Base-by-base conservation (phyloP, 306 rosid species). In the Arachis stenosperma region DNA sequence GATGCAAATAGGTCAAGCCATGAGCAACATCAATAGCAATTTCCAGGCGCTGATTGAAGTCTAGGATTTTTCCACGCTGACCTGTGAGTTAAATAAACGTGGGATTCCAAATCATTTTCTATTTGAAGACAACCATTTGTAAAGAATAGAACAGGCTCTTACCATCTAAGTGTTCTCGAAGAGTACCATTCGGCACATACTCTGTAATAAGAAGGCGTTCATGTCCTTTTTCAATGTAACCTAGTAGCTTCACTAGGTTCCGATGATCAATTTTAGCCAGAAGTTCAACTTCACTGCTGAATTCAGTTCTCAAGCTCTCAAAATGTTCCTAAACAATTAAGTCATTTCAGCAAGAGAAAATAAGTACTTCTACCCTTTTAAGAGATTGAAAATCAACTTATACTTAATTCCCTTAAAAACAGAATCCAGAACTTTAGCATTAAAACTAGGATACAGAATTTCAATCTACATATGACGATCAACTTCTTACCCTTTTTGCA, bases 131-230 rank as follows among this genome's bases (percentile, higher is more conserved):
- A 62, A 64, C 39, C 52, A 74, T 67, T 47, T 37, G 30, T 52
- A 29, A 65, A 56, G 71, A 81, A 43, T 71, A 58, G 68, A 17
- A 65, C 47, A 65, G 73, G 77, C 71, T 42, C 87, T 88, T 87
- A 95, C 99, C 95, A 84, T 95, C 99, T 85, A 95, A 75, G 78
- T 95, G 98, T 88, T 91, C 99, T 78, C 99, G 83, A 61, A 95
- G 96, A 57, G 91, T 87, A 53, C 99, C 99, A 47, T 90, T 95
- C 70, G 88, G 75, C 64, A 95, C 96, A 85, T 81, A 90, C 83
- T 95, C 99, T 3, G 96, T 91, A 51, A 95, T 90, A 76, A 95
- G 86, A 71, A 95, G 83, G 65, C 97, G 92, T 76, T 95, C 99
- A 52, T 86, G 80, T 83, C 96, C 96, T 80, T 81, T 86, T 41